Conservation (phyloP, 257 asterid genomes). For the Parsonsia alboflavescens region DNA sequence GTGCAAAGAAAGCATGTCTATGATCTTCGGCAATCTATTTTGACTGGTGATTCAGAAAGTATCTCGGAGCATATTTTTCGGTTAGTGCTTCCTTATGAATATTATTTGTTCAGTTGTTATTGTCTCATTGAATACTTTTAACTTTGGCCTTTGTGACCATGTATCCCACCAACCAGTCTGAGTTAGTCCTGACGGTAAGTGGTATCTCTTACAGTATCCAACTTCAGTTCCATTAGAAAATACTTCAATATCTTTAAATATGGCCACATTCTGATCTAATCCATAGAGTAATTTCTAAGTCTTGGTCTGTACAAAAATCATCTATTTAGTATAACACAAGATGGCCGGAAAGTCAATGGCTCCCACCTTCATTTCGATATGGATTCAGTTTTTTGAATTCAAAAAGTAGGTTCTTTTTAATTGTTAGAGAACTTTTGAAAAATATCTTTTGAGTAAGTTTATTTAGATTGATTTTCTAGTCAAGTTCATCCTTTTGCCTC, state of each 20-base stretch:
- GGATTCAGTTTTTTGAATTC: no score
- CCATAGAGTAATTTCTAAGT: neutral
- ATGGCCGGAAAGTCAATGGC: no score
- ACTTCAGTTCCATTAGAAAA: neutral
- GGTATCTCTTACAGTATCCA: neutral
- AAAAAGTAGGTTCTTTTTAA: no score
- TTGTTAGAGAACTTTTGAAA: no score
- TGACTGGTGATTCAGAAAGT: slow-evolving; percentile 82
- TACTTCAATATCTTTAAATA: neutral
- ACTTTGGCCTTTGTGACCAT: neutral
- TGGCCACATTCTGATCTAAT: neutral
- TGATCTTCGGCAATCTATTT: slow-evolving; percentile 83
- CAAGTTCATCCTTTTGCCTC: no score
- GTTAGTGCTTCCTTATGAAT: slow-evolving; percentile 42
- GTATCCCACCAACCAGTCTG: neutral
- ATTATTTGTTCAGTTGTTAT: neutral
- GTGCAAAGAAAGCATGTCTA: slow-evolving; percentile 97
- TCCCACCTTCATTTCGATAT: no score
- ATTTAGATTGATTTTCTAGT: no score
- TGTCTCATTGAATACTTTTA: neutral
- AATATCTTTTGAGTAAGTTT: no score
- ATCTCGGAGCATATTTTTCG: slow-evolving; percentile 76
- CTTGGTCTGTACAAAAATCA: no score
- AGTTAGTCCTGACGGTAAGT: slow-evolving; percentile 1
- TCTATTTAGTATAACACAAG: no score